phyloP scores from a whole-genome alignment of 2,329 filamentous ascomycete genomes.

The Neofusicoccum umdonicola region DNA sequence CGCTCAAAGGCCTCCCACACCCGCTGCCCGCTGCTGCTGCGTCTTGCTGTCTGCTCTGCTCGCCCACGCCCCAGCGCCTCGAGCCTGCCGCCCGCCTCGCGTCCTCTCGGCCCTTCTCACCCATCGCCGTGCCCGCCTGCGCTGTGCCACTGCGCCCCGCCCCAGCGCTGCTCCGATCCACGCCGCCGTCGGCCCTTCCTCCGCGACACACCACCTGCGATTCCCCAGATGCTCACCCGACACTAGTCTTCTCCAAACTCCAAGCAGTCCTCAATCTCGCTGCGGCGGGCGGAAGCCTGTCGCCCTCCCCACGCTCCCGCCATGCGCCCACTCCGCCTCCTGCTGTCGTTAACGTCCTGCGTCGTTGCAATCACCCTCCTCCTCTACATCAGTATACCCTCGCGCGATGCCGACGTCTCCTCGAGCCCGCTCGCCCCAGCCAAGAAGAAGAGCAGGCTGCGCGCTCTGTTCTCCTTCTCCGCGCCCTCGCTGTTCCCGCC shows the following conservation, averaged over 20 bases:
- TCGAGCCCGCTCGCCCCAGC: slow-evolving; percentile 16
- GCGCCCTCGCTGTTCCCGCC: slow-evolving; percentile 83
- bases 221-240: slow-evolving; percentile 15
- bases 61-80: neutral
- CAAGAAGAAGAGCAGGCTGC: slow-evolving; percentile 34
- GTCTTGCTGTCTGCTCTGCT: neutral
- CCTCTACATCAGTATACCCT: slow-evolving; percentile 37
- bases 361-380: slow-evolving; percentile 44
- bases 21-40: neutral
- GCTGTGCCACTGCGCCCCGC: neutral
- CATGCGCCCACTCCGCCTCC: slow-evolving; percentile 42
- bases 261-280: slow-evolving; percentile 3
- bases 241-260: neutral
- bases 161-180: neutral
- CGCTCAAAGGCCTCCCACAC: neutral
- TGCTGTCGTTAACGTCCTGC: slow-evolving; percentile 44
- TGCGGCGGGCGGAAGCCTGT: slow-evolving; percentile 13
- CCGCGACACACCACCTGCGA: slow-evolving; percentile 3
- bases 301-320: neutral
- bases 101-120: neutral
- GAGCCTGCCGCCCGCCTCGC: neutral
- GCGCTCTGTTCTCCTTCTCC: slow-evolving; percentile 49
- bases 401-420: slow-evolving; percentile 15
- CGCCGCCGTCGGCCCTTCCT: neutral
- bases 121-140: neutral